phyloP scores from a whole-genome alignment of 192 early-diverging fungal genomes.

The Rhizoclosmatium globosum region DNA sequence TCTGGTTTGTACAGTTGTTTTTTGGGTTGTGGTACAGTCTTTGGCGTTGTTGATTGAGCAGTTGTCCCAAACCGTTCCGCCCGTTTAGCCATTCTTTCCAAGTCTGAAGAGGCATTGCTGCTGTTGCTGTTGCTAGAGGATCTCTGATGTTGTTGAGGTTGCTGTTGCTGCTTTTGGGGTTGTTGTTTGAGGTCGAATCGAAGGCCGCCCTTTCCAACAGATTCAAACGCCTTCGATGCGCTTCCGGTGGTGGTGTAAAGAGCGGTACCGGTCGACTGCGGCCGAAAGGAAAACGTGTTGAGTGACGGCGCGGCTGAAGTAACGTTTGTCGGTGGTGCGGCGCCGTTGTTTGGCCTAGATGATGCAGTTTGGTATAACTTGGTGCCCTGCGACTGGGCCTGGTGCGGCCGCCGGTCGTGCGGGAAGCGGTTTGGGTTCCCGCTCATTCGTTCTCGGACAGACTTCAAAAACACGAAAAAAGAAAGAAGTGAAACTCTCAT shows the following conservation, averaged over 20 bases:
- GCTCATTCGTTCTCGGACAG: no score
- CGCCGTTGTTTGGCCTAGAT: no score
- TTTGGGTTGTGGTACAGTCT: not conserved
- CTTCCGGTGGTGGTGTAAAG: not conserved
- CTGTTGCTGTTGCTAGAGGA: not conserved
- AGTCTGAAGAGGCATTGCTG: not conserved
- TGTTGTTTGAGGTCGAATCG: not conserved
- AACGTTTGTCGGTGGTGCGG: no score
- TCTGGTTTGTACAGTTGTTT: slow-evolving; percentile 12
- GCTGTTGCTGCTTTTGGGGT: slow-evolving; percentile 12
- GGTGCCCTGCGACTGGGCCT: no score
- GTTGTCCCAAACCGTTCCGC: slow-evolving; percentile 15
- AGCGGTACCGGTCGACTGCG: not conserved
- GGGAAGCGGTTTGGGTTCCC: no score
- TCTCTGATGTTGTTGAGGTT: not conserved
- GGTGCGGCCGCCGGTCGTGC: no score
- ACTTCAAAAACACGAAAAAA: no score
- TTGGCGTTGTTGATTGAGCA: no score
- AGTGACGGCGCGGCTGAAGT: not conserved
- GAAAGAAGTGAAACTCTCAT: no score
- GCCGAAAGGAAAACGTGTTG: not conserved
- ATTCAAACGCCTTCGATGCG: no score
- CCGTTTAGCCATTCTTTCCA: not conserved
- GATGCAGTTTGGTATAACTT: no score
- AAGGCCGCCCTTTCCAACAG: not conserved